These are phyloP conservation scores for Artemisia argyi DNA, from an alignment of 129 eudicot genomes.

Conservation along the genomic window DNA sequence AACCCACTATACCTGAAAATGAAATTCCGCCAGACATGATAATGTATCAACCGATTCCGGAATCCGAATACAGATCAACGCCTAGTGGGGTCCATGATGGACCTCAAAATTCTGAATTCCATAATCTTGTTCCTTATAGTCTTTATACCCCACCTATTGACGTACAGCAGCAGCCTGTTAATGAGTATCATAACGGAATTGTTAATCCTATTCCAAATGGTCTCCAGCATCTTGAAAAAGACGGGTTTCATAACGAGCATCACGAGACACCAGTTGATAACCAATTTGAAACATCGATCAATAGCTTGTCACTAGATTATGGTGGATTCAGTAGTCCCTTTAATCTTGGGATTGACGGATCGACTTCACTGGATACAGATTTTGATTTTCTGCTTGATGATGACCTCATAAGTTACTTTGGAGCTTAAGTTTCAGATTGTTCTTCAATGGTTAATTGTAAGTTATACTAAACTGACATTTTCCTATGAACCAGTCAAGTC, in stretches of 20 bases:
- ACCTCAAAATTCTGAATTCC: constrained; percentile 34
- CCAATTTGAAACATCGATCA: constrained; percentile 48
- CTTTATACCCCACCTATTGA: constrained; percentile 27
- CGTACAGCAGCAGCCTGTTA: constrained; percentile 24
- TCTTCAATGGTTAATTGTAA: constrained; percentile 21
- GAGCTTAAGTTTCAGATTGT: constrained; percentile 36
- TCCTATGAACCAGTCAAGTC: neutral
- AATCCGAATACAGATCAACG: constrained; percentile 35
- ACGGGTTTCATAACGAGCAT: constrained; percentile 35
- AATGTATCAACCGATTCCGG: constrained; percentile 42
- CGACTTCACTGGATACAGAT: constrained; percentile 42
- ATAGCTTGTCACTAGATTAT: constrained; percentile 50
- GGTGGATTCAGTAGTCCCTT: constrained; percentile 48
- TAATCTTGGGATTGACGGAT: constrained; percentile 41
- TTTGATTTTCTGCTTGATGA: constrained; percentile 42
- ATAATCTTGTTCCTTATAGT: constrained; percentile 22
- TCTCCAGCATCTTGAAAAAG: constrained; percentile 35
- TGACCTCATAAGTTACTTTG: constrained; percentile 39
- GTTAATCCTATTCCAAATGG: constrained; percentile 27
- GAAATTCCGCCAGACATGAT: constrained; percentile 29
- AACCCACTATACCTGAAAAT: constrained; percentile 30
- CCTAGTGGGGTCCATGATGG: constrained; percentile 27
- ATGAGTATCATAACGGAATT: constrained; percentile 35
- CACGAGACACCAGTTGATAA: constrained; percentile 36
- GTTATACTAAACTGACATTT: neutral